Evolutionary conservation across 1,139 yeast species (phyloP), one percentile per base, ranked within the genome.

Genomic region (Blastobotrys capitulatus): DNA sequence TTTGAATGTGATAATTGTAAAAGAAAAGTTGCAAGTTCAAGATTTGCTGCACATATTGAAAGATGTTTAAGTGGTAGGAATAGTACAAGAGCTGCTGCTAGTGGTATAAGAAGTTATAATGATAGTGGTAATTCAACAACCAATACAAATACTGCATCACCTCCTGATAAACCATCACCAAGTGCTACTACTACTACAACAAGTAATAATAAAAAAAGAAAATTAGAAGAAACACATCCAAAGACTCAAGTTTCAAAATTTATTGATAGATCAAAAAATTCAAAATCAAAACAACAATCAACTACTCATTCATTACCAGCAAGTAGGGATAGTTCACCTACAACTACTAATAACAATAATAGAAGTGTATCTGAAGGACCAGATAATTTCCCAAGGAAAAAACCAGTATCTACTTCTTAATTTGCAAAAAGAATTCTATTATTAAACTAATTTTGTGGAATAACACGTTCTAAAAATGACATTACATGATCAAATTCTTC

Each of bases 1-100:
- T 87, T 88, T 61, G 77, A 72, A 52, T 92, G 98, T 68, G 76
- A 78, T 15, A 84, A 85, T 57, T 92, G 98, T 67, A 81, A 80
- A 7, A 73, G 98, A 50, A 86, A 84, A 61, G 84, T 92, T 15
- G 92, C 96, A 0, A 96, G 96, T 0, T 83, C 87, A 36, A 73
- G 98, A 52, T 89, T 87, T 72, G 97, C 97, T 2, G 90, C 87
- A 47, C 98, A 92, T 67, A 75, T 90, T 42, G 94, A 88, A 62
- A 80, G 95, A 59, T 92, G 98, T 62, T 68, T 89, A 36, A 87
- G 81, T 31, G 84, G 87, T 2, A 57, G 72, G 15, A 64, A 60
- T 40, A 54, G 58, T 18, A 53, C 64, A 34, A 57, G 51, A 41
- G 50, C 38, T 52, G 44, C 22, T 6, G 42, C 42, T 25, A 39